These are phyloP conservation scores for Lycium barbarum DNA, from an alignment of 257 asterid species.

Conservation along the genomic window DNA sequence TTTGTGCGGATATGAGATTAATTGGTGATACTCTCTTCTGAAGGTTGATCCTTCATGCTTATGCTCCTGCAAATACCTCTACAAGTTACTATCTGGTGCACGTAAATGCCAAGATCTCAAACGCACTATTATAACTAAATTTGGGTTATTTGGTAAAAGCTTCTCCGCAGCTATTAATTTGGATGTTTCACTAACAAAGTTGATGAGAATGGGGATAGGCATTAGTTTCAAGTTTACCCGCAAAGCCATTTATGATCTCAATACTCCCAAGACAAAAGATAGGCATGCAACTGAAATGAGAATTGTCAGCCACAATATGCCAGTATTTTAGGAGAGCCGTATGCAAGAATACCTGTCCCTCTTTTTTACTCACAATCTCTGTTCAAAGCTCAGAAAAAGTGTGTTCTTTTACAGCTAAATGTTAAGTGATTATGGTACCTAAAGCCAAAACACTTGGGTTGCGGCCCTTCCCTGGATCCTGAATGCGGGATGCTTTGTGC, in stretches of 20 bases:
- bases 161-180: not conserved
- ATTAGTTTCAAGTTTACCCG: not conserved
- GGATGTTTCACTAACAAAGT: slow-evolving; percentile 5
- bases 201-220: not conserved
- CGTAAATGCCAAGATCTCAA: not conserved
- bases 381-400: not conserved
- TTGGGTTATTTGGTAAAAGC: not conserved
- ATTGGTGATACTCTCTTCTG: not conserved
- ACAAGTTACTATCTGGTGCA: not conserved
- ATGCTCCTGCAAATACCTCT: slow-evolving; percentile 20
- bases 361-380: not conserved
- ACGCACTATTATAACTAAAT: not conserved
- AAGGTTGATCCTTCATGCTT: slow-evolving; percentile 1
- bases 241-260: slow-evolving; percentile 11
- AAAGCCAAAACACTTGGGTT: not conserved
- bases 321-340: not conserved
- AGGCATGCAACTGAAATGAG: not conserved
- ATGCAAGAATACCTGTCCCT: not conserved
- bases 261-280: not conserved
- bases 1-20: slow-evolving; percentile 1
- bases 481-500: not conserved
- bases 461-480: not conserved
- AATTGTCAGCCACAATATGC: not conserved
- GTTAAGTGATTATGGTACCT: slow-evolving; percentile 13
- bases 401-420: not conserved